These are phyloP conservation scores for Psilocybe mexicana DNA, from an alignment of 1,284 basidiomycete genomes.

Conservation along the genomic window DNA sequence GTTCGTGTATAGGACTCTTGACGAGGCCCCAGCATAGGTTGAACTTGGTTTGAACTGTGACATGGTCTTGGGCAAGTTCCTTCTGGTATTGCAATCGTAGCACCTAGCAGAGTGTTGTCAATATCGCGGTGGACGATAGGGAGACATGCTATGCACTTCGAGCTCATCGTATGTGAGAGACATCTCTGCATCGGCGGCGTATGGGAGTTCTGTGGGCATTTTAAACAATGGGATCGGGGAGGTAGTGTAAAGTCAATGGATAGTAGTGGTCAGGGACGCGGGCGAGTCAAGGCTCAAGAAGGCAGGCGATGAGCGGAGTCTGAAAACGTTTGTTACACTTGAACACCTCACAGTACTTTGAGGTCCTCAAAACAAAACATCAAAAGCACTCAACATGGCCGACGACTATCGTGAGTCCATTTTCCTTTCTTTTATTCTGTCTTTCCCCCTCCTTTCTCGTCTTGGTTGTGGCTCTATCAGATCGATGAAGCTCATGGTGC, in stretches of 20 bases:
- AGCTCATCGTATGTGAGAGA: slow-evolving; percentile 90
- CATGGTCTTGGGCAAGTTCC: slow-evolving; percentile 81
- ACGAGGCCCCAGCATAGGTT: slow-evolving; percentile 97
- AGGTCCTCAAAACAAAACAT: not conserved
- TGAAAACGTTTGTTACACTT: slow-evolving; percentile 25
- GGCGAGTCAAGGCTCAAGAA: too few species aligned
- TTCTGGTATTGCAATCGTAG: slow-evolving; percentile 86
- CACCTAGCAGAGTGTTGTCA: slow-evolving; percentile 51
- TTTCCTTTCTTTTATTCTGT: slow-evolving; percentile 16
- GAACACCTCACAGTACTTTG: slow-evolving; percentile 20
- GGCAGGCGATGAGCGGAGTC: slow-evolving; percentile 25
- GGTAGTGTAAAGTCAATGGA: not conserved
- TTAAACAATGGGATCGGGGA: slow-evolving; percentile 11
- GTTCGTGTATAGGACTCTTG: slow-evolving; percentile 79
- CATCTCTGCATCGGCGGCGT: slow-evolving; percentile 92
- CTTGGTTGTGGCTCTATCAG: slow-evolving; percentile 25
- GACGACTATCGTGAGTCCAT: slow-evolving; percentile 45
- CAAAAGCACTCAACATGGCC: slow-evolving; percentile 24
- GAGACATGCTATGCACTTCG: slow-evolving; percentile 53
- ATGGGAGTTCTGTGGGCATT: slow-evolving; percentile 88
- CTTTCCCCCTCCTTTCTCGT: slow-evolving; percentile 22
- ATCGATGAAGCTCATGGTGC: slow-evolving; percentile 64
- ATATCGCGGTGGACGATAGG: slow-evolving; percentile 8
- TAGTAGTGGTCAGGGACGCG: too few species aligned
- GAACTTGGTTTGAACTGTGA: slow-evolving; percentile 96